Evolutionary conservation across 2,329 filamentous ascomycete species (phyloP), one percentile per base, ranked within the genome.

Genomic region (Alternaria alternata): DNA sequence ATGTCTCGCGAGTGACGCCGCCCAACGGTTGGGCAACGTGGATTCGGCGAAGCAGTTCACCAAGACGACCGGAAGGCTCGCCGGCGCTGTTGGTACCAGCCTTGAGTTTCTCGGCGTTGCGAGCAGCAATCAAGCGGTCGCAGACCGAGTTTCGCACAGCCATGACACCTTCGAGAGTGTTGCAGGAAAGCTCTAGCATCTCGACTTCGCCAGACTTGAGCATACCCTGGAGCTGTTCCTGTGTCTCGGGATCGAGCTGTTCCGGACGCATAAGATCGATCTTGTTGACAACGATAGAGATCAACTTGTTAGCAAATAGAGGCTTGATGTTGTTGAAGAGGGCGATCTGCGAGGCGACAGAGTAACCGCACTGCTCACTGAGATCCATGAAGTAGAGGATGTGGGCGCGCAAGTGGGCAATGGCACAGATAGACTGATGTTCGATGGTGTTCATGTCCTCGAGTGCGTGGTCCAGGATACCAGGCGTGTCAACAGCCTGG

Each of bases 391-490:
- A 98, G 81, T 98, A 98, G 61, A 98, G 85, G 66, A 99, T 96
- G 57, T 94, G 94, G 42, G 94, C 96, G 72, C 94, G 88, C 76
- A 99, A 85, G 84, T 99, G 96, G 52, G 95, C 95, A 82, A 99
- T 97, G 11, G 96, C 95, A 18, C 94, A 98, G 70, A 99, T 97
- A 63, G 91, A 91, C 84, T 98, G 95, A 93, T 98, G 98, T 82
- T 99, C 95, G 76, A 99, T 99, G 4, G 95, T 98, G 83, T 97
- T 77, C 95, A 98, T 99, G 83, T 98, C 95, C 81, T 98, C 95
- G 8, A 99, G 88, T 36, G 94, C 94, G 79, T 99, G 95, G 73
- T 99, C 95, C 62, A 99, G 84, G 69, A 99, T 97, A 85, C 95
- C 95, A n/a, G 94, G 94, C 11, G 95, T 99, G 81, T 99, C 95